phyloP scores from a whole-genome alignment of 257 asterid genomes.

The Gentiana macrophylla region DNA sequence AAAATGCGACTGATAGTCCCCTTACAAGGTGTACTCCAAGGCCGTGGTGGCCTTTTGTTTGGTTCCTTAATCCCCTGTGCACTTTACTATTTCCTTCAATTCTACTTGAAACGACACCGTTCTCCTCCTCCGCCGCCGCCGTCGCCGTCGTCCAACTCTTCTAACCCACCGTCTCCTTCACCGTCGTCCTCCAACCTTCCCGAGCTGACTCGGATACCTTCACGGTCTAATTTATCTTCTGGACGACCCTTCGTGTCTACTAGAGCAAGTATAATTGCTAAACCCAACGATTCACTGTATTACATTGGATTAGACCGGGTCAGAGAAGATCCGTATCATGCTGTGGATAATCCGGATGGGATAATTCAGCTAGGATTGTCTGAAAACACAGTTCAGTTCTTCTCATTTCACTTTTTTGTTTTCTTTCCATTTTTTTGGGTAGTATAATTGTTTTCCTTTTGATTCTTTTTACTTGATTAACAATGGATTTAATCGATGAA shows the following conservation, averaged over 20 bases:
- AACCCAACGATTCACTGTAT: constrained; percentile 71
- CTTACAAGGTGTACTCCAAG: constrained; percentile 87
- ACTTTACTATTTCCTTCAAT: constrained; percentile 70
- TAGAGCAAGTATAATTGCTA: constrained; percentile 44
- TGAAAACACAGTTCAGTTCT: constrained; percentile 55
- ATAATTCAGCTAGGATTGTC: constrained; percentile 80
- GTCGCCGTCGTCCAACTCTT: neutral
- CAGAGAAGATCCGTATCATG: constrained; percentile 52
- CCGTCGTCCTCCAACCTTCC: constrained; percentile 35
- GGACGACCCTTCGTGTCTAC: constrained; percentile 47
- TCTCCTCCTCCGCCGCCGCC: constrained; percentile 22
- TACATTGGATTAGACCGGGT: constrained; percentile 79
- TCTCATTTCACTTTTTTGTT: neutral
- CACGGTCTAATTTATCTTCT: constrained; percentile 48
- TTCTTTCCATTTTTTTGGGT: constrained; percentile 1
- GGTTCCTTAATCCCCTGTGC: constrained; percentile 95
- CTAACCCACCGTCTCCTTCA: constrained; percentile 38
- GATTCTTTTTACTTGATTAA: constrained; percentile 33
- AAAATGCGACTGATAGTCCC: constrained; percentile 87
- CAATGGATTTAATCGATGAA: constrained; percentile 78
- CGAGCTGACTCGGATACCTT: constrained; percentile 56
- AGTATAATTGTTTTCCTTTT: neutral
- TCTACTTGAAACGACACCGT: constrained; percentile 77
- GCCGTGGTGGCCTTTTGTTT: constrained; percentile 72
- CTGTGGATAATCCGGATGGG: constrained; percentile 46